Conservation (phyloP, 805 yeast species). For the Barnettozyma botsteinii region DNA sequence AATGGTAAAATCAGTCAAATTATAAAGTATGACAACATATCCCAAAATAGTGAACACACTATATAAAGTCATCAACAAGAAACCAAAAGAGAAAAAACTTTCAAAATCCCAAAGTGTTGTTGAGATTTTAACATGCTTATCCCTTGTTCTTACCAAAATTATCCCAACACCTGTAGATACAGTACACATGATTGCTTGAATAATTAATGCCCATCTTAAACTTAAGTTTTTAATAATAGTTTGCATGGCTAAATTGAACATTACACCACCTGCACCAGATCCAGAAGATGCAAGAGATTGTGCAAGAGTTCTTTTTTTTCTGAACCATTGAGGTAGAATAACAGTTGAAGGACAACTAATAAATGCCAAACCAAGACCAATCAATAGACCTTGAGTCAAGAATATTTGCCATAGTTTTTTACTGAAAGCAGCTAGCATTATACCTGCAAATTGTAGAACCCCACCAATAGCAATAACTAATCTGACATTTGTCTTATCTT, state of each 20-base stretch:
- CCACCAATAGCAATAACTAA: constrained; percentile 43
- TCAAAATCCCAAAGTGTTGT: constrained; percentile 36
- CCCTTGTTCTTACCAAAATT: constrained; percentile 32
- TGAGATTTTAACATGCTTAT: constrained; percentile 29
- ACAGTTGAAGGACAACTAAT: constrained; percentile 45
- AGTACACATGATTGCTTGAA: constrained; percentile 31
- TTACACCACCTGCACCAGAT: constrained; percentile 38
- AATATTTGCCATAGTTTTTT: constrained; percentile 56
- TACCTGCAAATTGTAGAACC: constrained; percentile 35
- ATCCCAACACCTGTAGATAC: constrained; percentile 30
- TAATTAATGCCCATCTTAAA: constrained; percentile 28
- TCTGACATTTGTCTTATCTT: constrained; percentile 40
- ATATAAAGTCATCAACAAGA: constrained; percentile 37
- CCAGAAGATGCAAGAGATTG: constrained; percentile 34
- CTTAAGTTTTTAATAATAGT: constrained; percentile 27
- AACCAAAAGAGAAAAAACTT: constrained; percentile 35
- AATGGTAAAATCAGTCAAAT: constrained; percentile 50
- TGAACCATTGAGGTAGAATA: constrained; percentile 64
- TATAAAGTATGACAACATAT: constrained; percentile 52
- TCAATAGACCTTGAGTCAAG: constrained; percentile 59
- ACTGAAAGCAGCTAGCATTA: constrained; percentile 44
- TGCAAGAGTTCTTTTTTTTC: constrained; percentile 47
- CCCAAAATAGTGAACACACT: constrained; percentile 48
- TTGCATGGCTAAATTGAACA: constrained; percentile 29
- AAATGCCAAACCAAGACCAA: constrained; percentile 43